Evolutionary conservation across 164 flowering plant species (phyloP).

Genomic region (Tetracentron sinense): DNA sequence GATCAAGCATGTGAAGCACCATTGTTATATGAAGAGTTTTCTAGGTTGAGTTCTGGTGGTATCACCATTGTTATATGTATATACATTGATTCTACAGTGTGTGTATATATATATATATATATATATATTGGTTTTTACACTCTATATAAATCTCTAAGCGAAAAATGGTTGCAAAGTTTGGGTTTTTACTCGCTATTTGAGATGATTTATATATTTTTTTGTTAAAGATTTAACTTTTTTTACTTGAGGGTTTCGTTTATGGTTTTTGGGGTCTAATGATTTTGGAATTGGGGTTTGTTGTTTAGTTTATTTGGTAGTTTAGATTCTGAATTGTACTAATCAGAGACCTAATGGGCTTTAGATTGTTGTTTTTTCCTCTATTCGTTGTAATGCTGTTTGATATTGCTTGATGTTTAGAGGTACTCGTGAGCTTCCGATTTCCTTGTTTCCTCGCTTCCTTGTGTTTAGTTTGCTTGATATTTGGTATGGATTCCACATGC

Average conservation of each 20-base stretch:
- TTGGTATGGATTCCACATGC: background rate
- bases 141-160: no score
- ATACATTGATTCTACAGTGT: no score
- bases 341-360: background rate
- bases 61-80: no score
- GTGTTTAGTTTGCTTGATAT: background rate
- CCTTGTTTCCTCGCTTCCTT: background rate
- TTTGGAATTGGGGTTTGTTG: background rate
- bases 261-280: background rate
- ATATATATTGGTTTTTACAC: no score
- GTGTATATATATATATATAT: no score
- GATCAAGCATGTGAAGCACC: no score
- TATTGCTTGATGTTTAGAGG: no score
- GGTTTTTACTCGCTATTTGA: background rate
- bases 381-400: no score
- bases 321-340: background rate
- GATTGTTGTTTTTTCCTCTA: background rate
- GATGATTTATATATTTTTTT: no score
- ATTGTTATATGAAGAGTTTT: no score
- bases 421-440: background rate
- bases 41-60: no score
- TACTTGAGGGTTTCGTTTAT: background rate
- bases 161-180: background rate
- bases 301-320: no score
- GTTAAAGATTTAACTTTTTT: background rate